Evolutionary conservation across 2,329 filamentous ascomycete genomes (phyloP), one percentile per base, ranked within the genome.

Genomic region (Blastomyces gilchristii): DNA sequence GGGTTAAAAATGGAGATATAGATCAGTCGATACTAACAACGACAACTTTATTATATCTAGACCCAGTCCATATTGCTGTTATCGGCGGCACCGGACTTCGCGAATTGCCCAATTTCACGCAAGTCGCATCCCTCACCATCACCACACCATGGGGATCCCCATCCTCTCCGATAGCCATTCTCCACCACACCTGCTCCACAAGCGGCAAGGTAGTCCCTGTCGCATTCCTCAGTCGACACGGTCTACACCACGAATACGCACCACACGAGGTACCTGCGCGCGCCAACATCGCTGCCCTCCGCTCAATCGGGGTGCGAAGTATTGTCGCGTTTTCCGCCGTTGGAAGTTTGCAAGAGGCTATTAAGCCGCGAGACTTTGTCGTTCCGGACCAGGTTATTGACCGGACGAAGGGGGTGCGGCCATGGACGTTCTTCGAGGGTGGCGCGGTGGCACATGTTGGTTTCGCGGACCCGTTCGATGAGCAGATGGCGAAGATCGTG

Each of bases 221-320:
- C 67, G 94, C 94, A 63, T 99, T 99, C 81, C 85, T 99, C 69
- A 91, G 92, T 66, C 91, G 94, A 54, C 94, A 99, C 78, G 94
- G 94, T 68, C 75, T 86, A 14, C 82, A 94, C 83, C 94, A 99
- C 80, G 85, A 97, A 77, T 83, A 89, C 68, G 91, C 92, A 6
- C 94, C 94, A 0, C 92, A 97, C 73, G 94, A 99, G 78, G 89
- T 99, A n/a, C 91, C 92, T 64, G 85, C 87, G 68, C 90, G 90
- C 67, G 94, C 94, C 77, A 99, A 97, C 81, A 96, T 99, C 71
- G 93, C 94, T n/a, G 94, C 94, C n/a, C 82, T 99, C 66, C 87
- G 94, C 68, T 87, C 85, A 70, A 82, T 99, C 65, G 94, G 94
- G 68, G 94, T 97, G 56, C 87, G 92, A 71, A 89, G 86, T 74